Base-by-base conservation (phyloP, 805 yeast genomes). In the Ogataea ganodermae region DNA sequence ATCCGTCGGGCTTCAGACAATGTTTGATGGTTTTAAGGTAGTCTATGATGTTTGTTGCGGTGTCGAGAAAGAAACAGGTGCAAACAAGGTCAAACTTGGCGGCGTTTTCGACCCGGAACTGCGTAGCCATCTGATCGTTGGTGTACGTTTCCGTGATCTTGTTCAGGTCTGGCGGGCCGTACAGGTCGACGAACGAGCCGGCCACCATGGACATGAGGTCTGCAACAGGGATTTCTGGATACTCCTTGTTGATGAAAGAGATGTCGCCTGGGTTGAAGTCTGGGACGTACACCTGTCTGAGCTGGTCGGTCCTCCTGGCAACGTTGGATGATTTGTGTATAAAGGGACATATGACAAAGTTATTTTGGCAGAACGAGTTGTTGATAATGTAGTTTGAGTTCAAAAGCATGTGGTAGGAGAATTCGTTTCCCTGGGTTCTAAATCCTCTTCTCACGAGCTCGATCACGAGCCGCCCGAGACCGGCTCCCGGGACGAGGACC, bases 201-300 rank as follows among this genome's bases (percentile, higher is more conserved):
- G 89, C 81, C 1, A 81, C 75, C 76, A 86, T 84, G 0, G 87
- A 78, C 86, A 86, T 79, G 38, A 80, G 62, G 6, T 80, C 81
- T 12, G 61, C 70, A 28, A 73, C 73, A 0, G 74, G 73, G 1
- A 79, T 69, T 0, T 53, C 45, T 0, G 80, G 79, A 41, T 72
- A 57, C 10, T 63, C 51, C 1, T 44, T 44, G 23, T 67, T 65
- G 8, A 74, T 44, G 16, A 57, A 54, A 3, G 73, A 61, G 13
- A 73, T 67, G 16, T 67, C 67, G 3, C 67, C 55, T 1, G 83
- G 78, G 38, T 71, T 69, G 30, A 69, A 65, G 55, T 83, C 85
- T 0, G 88, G 88, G 10, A 83, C 57, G 26, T 62, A 66, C 1
- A 81, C 68, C 6, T 79, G 78, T 40, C 86, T 62, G 1, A 73